phyloP scores from a whole-genome alignment of 805 yeast genomes.

The Yamadazyma nakazawae region DNA sequence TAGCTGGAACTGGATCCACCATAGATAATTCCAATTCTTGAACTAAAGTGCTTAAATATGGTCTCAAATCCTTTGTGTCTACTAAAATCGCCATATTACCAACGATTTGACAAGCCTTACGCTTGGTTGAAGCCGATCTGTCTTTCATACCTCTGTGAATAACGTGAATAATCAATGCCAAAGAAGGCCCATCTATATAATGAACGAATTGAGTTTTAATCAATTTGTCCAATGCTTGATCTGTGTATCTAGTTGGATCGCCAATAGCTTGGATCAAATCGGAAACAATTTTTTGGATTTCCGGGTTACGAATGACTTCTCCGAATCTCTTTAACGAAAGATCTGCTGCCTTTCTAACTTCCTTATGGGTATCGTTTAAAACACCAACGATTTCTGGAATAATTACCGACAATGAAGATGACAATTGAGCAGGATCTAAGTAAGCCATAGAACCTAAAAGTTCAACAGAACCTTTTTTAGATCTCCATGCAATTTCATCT shows the following conservation, averaged over 20 bases:
- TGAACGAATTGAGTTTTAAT: constrained; percentile 93
- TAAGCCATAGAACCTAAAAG: constrained; percentile 97
- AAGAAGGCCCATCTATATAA: constrained; percentile 96
- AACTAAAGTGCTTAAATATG: constrained; percentile 75
- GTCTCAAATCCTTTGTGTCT: constrained; percentile 79
- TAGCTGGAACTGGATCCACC: constrained; percentile 98
- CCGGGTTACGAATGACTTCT: constrained; percentile 96
- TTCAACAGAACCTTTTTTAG: constrained; percentile 96
- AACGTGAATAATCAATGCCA: constrained; percentile 92
- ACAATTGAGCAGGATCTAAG: constrained; percentile 89
- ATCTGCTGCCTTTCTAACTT: constrained; percentile 94
- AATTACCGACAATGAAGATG: constrained; percentile 82
- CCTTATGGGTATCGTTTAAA: constrained; percentile 91
- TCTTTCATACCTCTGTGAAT: constrained; percentile 94
- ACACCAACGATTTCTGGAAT: constrained; percentile 97
- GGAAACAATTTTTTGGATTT: constrained; percentile 90
- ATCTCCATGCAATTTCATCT: constrained; percentile 91
- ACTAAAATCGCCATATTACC: constrained; percentile 98
- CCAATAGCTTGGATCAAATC: constrained; percentile 86
- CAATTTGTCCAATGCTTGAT: constrained; percentile 78
- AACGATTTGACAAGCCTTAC: constrained; percentile 94
- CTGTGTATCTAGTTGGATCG: constrained; percentile 90
- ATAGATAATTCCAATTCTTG: constrained; percentile 85
- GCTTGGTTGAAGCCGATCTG: constrained; percentile 87
- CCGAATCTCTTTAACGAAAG: constrained; percentile 86